These are phyloP conservation scores for Seiridium cupressi DNA, from an alignment of 2,329 filamentous ascomycete species.

Conservation along the genomic window DNA sequence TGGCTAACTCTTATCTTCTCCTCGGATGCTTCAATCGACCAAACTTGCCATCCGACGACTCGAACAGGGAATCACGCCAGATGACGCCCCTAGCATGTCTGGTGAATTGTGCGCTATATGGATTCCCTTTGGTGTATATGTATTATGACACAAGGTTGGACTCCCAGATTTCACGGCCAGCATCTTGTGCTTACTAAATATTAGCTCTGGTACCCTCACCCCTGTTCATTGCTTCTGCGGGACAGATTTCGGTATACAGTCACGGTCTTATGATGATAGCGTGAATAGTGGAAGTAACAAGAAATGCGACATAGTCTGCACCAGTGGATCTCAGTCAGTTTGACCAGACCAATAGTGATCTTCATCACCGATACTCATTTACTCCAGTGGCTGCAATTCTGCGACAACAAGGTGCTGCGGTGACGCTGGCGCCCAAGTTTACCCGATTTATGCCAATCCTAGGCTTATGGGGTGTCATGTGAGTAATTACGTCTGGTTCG, in stretches of 20 bases:
- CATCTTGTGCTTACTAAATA: neutral
- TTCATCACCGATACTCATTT: neutral
- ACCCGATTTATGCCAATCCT: slow-evolving; percentile 3
- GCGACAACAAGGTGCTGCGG: neutral
- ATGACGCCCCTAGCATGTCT: neutral
- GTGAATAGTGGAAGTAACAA: neutral
- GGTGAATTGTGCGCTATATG: neutral
- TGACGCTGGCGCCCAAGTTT: neutral
- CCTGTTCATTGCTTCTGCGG: neutral
- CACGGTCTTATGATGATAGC: neutral
- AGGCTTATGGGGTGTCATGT: slow-evolving; percentile 1
- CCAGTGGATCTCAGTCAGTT: neutral
- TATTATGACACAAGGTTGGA: neutral
- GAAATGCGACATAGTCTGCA: neutral
- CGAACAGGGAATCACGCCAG: neutral
- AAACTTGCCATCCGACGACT: neutral
- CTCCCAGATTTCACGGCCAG: neutral
- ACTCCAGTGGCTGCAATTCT: neutral
- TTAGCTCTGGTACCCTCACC: neutral
- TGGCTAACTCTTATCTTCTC: neutral
- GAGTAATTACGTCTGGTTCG: too few species aligned
- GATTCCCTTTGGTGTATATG: neutral
- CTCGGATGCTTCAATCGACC: slow-evolving; percentile 1
- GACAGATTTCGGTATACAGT: neutral
- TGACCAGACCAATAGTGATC: neutral